Conservation (phyloP, 768 basidiomycete species). For the Kwoniella europaea region DNA sequence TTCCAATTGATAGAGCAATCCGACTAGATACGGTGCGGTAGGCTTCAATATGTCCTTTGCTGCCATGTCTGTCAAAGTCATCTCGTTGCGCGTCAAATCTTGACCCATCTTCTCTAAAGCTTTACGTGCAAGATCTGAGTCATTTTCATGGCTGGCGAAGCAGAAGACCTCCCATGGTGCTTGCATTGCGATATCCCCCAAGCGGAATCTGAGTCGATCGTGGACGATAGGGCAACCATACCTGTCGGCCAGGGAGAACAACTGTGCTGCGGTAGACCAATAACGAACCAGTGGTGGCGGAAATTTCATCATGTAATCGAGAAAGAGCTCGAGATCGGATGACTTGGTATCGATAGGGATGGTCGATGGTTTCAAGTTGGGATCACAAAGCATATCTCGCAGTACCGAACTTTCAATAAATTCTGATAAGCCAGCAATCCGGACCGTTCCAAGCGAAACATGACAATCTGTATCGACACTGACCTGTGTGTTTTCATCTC, state of each 20-base stretch:
- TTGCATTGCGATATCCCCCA: background rate
- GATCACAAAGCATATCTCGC: background rate
- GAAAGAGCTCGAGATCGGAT: background rate
- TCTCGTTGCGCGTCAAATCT: background rate
- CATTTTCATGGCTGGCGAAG: slow-evolving; percentile 4
- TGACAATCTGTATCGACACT: background rate
- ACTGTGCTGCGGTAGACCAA: background rate
- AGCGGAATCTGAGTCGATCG: background rate
- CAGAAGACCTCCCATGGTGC: slow-evolving; percentile 14
- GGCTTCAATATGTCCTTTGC: background rate
- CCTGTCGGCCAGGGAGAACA: background rate
- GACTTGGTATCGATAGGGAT: slow-evolving; percentile 7
- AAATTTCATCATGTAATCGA: slow-evolving; percentile 1
- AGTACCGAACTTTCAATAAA: background rate
- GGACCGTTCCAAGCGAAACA: no score
- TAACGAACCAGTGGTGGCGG: no score
- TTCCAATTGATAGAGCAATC: background rate
- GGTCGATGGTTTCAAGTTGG: background rate
- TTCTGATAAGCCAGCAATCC: background rate
- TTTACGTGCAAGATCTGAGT: background rate
- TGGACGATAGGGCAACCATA: background rate
- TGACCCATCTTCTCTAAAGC: background rate
- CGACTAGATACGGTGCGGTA: background rate
- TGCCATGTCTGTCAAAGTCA: background rate
- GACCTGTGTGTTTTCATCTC: slow-evolving; percentile 17